A percentile compares a stretch with the other conserved stretches of the same genome.
These are phyloP conservation scores for Obelidium mucronatum DNA, from an alignment of 192 early-diverging fungal genomes.

Conservation along the genomic window DNA sequence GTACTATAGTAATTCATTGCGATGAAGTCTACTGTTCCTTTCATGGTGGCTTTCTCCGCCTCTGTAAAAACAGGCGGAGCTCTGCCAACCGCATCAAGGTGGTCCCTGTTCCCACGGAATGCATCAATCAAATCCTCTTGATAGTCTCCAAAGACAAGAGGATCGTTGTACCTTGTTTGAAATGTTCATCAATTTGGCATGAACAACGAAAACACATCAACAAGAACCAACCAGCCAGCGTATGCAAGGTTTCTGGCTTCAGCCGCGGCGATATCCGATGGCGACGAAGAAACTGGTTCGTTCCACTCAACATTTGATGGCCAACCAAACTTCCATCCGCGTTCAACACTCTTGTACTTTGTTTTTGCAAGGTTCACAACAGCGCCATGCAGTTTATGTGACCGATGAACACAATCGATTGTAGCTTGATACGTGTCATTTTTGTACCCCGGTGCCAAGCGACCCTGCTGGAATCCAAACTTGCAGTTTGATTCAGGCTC, in stretches of 20 bases:
- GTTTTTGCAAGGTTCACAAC: constrained; percentile 19
- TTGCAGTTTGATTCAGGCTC: constrained; percentile 41
- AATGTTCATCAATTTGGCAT: not conserved
- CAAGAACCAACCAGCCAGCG: constrained; percentile 2
- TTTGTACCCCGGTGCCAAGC: not conserved
- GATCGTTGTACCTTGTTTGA: not conserved
- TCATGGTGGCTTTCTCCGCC: constrained; percentile 39
- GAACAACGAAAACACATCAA: not conserved
- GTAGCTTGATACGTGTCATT: not conserved
- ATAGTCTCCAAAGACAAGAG: constrained; percentile 1
- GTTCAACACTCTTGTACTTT: not conserved
- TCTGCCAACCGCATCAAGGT: constrained; percentile 27
- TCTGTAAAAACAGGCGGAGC: constrained; percentile 43
- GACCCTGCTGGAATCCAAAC: constrained; percentile 7
- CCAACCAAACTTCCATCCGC: constrained; percentile 31
- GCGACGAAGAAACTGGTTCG: not conserved
- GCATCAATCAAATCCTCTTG: constrained; percentile 13
- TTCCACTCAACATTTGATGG: constrained; percentile 26
- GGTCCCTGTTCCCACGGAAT: not conserved
- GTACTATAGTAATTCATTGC: constrained; percentile 54
- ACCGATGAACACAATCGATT: constrained; percentile 19
- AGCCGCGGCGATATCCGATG: not conserved
- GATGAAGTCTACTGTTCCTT: constrained; percentile 51
- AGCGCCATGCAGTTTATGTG: constrained; percentile 14
- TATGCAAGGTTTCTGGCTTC: constrained; percentile 1